phyloP scores from a whole-genome alignment of 2,329 filamentous ascomycete species.

The Clathrospora elynae region DNA sequence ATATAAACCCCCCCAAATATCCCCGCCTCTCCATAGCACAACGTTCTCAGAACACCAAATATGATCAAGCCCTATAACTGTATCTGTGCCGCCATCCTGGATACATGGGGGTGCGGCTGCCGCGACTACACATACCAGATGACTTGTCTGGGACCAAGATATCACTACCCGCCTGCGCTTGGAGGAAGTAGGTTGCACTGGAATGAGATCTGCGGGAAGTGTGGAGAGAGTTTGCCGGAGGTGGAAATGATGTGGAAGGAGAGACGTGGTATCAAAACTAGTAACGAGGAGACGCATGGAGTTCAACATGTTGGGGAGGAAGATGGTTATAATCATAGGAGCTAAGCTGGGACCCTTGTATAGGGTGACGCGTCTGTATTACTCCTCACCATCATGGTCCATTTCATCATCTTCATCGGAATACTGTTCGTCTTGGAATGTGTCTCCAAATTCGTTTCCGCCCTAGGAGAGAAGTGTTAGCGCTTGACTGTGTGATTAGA shows the following conservation, averaged over 20 bases:
- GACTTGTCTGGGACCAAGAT: not conserved
- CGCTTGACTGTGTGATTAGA: too few relatives aligned
- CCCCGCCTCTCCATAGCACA: too few relatives aligned
- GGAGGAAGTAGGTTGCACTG: not conserved
- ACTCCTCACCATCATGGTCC: not conserved
- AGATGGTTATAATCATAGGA: too few relatives aligned
- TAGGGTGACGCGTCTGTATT: not conserved
- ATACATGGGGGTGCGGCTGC: slow-evolving; percentile 5
- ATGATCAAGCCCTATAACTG: too few relatives aligned
- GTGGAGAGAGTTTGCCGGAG: not conserved
- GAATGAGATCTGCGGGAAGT: not conserved
- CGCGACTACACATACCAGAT: not conserved
- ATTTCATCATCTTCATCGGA: not conserved
- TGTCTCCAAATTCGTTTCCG: not conserved
- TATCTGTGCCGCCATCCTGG: not conserved
- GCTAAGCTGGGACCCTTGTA: too few relatives aligned
- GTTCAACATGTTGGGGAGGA: not conserved
- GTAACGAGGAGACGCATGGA: too few relatives aligned
- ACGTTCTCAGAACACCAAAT: too few relatives aligned
- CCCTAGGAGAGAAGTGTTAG: not conserved
- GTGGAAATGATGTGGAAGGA: not conserved
- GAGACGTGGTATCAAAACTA: not conserved
- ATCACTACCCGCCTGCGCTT: not conserved
- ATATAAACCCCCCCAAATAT: too few relatives aligned
- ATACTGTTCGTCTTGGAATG: not conserved